phyloP scores from a whole-genome alignment of 495 filamentous ascomycete species.

The Penicillium waksmanii region DNA sequence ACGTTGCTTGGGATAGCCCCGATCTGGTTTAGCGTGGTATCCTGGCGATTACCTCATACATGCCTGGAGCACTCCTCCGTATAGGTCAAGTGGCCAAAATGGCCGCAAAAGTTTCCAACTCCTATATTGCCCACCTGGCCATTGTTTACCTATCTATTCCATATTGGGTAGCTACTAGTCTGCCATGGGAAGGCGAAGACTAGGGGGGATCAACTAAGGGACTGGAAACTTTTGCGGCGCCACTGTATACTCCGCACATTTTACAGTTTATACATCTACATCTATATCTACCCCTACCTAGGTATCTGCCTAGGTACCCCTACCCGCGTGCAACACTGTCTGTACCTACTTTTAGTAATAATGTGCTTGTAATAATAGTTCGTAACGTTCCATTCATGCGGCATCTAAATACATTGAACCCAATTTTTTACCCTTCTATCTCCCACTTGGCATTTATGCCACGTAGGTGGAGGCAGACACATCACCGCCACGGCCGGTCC shows the following conservation, averaged over 20 bases:
- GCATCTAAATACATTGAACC: conserved; percentile 40
- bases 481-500: conserved; percentile 96
- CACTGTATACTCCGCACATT: too few relatives aligned
- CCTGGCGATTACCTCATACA: conserved; percentile 3
- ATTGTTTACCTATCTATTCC: neutral
- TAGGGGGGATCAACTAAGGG: too few relatives aligned
- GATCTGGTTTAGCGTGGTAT: conserved; percentile 17
- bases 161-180: too few relatives aligned
- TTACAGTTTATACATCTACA: too few relatives aligned
- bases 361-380: conserved; percentile 15
- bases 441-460: conserved; percentile 62
- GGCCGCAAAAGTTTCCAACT: neutral
- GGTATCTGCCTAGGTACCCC: too few relatives aligned
- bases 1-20: conserved; percentile 16
- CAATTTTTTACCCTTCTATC: conserved; percentile 32
- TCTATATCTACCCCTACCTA: too few relatives aligned
- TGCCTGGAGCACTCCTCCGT: neutral
- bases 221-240: too few relatives aligned
- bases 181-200: too few relatives aligned
- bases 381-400: conserved; percentile 35
- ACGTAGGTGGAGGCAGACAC: conserved; percentile 96
- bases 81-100: too few relatives aligned
- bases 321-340: too few relatives aligned
- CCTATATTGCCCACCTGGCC: neutral
- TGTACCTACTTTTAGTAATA: neutral